phyloP scores from a whole-genome alignment of 106 monocot species.

The Apostasia ramifera region DNA sequence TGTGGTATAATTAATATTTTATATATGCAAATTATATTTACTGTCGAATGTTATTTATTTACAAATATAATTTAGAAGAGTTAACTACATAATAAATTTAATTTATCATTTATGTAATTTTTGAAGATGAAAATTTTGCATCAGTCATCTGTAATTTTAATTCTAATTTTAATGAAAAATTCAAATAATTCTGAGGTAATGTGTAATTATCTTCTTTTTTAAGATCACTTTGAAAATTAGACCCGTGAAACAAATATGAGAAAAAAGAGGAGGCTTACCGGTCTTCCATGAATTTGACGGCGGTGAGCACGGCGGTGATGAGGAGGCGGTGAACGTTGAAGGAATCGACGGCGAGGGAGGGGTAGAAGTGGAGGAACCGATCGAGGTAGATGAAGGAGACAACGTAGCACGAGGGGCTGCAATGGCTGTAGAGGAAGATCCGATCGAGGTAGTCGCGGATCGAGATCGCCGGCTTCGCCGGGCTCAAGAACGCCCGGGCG shows the following conservation, averaged over 20 bases:
- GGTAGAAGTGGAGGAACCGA: conserved; percentile 22
- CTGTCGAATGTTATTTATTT: too few relatives aligned
- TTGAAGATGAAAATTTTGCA: too few relatives aligned
- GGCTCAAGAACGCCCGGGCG: conserved; percentile 27
- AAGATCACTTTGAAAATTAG: too few relatives aligned
- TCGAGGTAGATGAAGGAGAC: conserved; percentile 49
- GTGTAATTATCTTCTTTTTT: too few relatives aligned
- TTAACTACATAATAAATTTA: too few relatives aligned
- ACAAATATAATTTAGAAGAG: too few relatives aligned
- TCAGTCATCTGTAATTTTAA: too few relatives aligned
- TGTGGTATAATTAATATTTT: too few relatives aligned
- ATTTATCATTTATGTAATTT: too few relatives aligned
- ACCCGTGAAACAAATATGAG: background rate
- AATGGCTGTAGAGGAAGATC: conserved; percentile 36
- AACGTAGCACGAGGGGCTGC: conserved; percentile 47
- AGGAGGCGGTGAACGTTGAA: conserved; percentile 48
- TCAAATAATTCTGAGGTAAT: too few relatives aligned
- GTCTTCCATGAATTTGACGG: conserved; percentile 59
- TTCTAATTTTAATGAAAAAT: too few relatives aligned
- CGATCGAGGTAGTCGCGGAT: conserved; percentile 31
- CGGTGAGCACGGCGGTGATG: conserved; percentile 46
- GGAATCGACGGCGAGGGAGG: conserved; percentile 19
- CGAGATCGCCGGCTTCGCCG: conserved; percentile 27
- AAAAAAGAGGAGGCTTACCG: conserved; percentile 16
- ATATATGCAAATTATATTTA: too few relatives aligned